phyloP scores from a whole-genome alignment of 306 rosid genomes.

The Lithocarpus polystachyus region DNA sequence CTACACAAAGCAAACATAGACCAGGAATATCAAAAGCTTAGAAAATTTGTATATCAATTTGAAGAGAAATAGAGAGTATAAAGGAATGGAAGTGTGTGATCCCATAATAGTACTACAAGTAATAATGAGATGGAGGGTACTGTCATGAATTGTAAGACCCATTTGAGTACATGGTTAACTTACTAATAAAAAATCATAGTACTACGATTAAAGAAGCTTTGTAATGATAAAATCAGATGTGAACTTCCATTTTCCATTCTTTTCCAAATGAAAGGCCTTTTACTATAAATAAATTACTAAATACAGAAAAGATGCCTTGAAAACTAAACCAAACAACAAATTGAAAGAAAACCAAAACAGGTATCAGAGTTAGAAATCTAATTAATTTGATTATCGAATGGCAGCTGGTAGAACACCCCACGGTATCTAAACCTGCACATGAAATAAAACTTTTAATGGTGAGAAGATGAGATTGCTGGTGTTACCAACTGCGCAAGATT shows the following conservation, averaged over 20 bases:
- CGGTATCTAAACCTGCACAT: not conserved
- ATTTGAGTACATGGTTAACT: no score
- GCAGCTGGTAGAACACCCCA: not conserved
- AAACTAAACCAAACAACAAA: not conserved
- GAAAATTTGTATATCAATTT: not conserved
- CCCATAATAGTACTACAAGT: not conserved
- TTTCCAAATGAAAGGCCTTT: not conserved
- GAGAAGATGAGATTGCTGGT: no score
- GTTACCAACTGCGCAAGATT: not conserved
- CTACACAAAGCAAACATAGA: constrained; percentile 30
- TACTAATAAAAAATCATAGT: no score
- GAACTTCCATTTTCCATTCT: not conserved
- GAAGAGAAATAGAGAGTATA: not conserved
- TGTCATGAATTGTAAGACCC: no score
- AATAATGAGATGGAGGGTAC: no score
- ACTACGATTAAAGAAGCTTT: not conserved
- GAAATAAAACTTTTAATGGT: not conserved
- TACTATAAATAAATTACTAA: not conserved
- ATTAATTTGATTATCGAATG: not conserved
- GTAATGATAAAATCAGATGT: not conserved
- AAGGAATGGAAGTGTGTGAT: not conserved
- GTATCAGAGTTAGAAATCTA: not conserved
- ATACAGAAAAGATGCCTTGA: not conserved
- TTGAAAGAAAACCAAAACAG: not conserved
- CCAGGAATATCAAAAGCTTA: constrained; percentile 5